Percentiles rank a stretch among this genome's conserved stretches.
Evolutionary conservation across 1,139 yeast species (phyloP).

Genomic region (Lodderomyces theae): DNA sequence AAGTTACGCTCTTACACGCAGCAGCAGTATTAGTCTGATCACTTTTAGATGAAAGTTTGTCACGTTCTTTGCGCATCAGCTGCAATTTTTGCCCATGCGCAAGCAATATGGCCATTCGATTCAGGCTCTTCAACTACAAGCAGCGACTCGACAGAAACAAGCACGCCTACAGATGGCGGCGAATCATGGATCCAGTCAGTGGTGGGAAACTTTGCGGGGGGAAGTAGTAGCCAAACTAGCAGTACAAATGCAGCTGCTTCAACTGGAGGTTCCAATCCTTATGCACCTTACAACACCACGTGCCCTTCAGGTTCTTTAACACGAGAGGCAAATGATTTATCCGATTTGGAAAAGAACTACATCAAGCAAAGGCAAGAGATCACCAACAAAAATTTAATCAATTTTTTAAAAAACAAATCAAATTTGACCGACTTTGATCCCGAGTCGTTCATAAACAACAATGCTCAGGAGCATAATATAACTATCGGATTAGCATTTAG

Average conservation of each 20-base stretch:
- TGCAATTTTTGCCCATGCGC: neutral
- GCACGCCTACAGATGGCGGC: constrained; percentile 5
- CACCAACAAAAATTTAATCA: constrained; percentile 32
- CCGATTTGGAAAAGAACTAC: constrained; percentile 28
- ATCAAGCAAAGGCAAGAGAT: constrained; percentile 25
- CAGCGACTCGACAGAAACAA: constrained; percentile 5
- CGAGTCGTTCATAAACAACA: constrained; percentile 24
- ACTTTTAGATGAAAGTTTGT: neutral
- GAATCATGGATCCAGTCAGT: constrained; percentile 3
- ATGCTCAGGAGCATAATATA: constrained; percentile 29
- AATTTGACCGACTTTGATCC: constrained; percentile 36
- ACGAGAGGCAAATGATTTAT: constrained; percentile 29
- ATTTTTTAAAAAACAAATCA: constrained; percentile 31
- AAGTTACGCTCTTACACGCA: no score
- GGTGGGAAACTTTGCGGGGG: constrained; percentile 4
- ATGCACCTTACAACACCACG: constrained; percentile 25
- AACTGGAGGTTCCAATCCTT: constrained; percentile 19
- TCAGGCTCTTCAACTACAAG: constrained; percentile 3
- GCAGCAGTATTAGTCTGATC: no score
- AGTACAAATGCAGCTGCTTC: constrained; percentile 4
- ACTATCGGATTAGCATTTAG: constrained; percentile 43
- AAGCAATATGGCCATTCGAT: constrained; percentile 14
- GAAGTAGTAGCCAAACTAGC: neutral
- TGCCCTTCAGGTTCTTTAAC: constrained; percentile 26
- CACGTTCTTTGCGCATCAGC: neutral